These are phyloP conservation scores for Tylopilus sp. DNA, from an alignment of 768 basidiomycete genomes.

Conservation along the genomic window DNA sequence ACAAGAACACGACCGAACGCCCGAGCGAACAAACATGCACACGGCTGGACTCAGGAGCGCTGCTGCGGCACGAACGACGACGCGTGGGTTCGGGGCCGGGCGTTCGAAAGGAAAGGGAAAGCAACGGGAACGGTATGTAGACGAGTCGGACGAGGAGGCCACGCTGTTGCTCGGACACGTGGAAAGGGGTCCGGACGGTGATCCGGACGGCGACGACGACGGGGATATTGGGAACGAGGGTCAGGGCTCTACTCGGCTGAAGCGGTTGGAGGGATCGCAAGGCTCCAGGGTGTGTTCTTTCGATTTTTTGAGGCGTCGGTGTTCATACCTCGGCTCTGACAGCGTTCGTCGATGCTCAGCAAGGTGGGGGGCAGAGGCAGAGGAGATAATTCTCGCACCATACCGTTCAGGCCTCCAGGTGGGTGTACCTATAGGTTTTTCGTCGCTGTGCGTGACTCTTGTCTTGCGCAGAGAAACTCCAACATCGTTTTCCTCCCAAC, in stretches of 20 bases:
- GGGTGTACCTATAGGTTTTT: conserved; percentile 6
- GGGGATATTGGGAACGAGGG: conserved; percentile 34
- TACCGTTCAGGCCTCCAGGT: conserved; percentile 78
- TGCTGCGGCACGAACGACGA: conserved; percentile 27
- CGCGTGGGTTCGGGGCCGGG: conserved; percentile 12
- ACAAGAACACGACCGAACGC: conserved; percentile 18
- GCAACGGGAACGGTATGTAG: conserved; percentile 53
- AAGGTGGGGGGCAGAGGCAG: conserved; percentile 11
- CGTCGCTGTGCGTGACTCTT: not conserved
- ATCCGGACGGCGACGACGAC: conserved; percentile 37
- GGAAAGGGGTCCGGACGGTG: conserved; percentile 35
- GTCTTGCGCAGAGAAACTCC: conserved; percentile 57
- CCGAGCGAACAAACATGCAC: conserved; percentile 24
- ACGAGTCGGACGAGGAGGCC: conserved; percentile 63
- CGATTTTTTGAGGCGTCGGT: not conserved
- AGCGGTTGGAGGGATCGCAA: conserved; percentile 26
- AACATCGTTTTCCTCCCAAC: conserved; percentile 76
- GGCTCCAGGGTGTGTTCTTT: conserved; percentile 13
- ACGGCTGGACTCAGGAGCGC: conserved; percentile 32
- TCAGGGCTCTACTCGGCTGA: conserved; percentile 25
- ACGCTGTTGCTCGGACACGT: conserved; percentile 41
- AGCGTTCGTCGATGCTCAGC: conserved; percentile 24
- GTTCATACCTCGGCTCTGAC: not conserved
- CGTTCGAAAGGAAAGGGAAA: conserved; percentile 37
- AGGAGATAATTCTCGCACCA: conserved; percentile 73